Evolutionary conservation across 208 protist genomes (phyloP).

Genomic region (Trichomonas tenax): DNA sequence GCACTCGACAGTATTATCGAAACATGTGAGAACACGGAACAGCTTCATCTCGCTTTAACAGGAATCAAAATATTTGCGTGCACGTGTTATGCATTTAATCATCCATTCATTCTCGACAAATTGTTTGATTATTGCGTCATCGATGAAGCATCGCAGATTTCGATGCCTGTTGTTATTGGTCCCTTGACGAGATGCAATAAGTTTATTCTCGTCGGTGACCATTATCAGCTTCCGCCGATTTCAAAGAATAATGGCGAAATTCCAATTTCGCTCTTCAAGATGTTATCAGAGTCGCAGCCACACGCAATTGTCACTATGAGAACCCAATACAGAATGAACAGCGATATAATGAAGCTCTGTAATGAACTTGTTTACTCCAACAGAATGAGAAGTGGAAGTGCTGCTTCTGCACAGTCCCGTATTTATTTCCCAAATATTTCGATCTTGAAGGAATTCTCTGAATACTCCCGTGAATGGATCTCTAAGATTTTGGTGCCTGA

Average conservation of each 20-base stretch:
- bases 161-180: constrained; percentile 28
- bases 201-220: constrained; percentile 49
- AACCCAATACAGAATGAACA: constrained; percentile 38
- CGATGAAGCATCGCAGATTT: constrained; percentile 39
- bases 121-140: constrained; percentile 38
- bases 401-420: not conserved
- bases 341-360: constrained; percentile 29
- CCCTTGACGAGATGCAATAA: constrained; percentile 27
- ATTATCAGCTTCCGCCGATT: constrained; percentile 45
- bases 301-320: constrained; percentile 12
- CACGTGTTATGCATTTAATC: constrained; percentile 27
- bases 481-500: not conserved
- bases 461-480: not conserved
- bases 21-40: not conserved
- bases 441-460: not conserved
- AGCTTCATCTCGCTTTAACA: not conserved
- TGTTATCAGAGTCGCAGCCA: constrained; percentile 34
- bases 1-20: not conserved
- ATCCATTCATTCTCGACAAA: not conserved
- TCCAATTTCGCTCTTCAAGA: constrained; percentile 31
- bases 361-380: constrained; percentile 33
- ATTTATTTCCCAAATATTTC: not conserved
- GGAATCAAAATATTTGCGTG: constrained; percentile 20
- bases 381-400: constrained; percentile 22
- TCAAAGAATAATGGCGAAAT: constrained; percentile 19